These are phyloP conservation scores for Populus trichocarpa DNA, from an alignment of 441 rosid species.

Conservation along the genomic window DNA sequence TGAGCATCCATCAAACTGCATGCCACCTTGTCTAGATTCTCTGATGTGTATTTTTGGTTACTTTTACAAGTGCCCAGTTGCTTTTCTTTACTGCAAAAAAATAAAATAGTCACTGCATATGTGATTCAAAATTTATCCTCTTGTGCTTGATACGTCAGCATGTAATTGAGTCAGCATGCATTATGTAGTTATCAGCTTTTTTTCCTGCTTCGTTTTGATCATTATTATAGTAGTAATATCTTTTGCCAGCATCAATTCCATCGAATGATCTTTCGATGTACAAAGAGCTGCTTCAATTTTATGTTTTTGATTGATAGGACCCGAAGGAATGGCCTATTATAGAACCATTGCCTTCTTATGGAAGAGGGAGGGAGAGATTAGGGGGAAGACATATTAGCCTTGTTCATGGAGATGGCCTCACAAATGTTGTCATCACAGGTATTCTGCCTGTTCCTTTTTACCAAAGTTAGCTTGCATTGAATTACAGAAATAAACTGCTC, in stretches of 20 bases:
- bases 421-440: constrained; percentile 57
- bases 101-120: background rate
- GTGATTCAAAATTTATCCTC: background rate
- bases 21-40: background rate
- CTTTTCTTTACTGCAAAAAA: background rate
- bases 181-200: background rate
- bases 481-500: background rate
- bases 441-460: background rate
- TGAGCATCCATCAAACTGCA: background rate
- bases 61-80: background rate
- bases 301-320: constrained; percentile 41
- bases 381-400: constrained; percentile 96
- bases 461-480: background rate
- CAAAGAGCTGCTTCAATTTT: background rate
- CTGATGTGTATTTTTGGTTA: background rate
- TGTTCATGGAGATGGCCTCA: constrained; percentile 82
- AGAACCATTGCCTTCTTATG: constrained; percentile 91
- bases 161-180: background rate
- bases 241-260: background rate
- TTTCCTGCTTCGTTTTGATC: background rate
- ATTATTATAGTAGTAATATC: background rate
- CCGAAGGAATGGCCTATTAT: constrained; percentile 82
- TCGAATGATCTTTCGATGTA: background rate
- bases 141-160: background rate
- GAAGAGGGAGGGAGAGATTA: constrained; percentile 93